Conservation (phyloP, 371 early-diverging fungal genomes). For the Rhizopus sp. region DNA sequence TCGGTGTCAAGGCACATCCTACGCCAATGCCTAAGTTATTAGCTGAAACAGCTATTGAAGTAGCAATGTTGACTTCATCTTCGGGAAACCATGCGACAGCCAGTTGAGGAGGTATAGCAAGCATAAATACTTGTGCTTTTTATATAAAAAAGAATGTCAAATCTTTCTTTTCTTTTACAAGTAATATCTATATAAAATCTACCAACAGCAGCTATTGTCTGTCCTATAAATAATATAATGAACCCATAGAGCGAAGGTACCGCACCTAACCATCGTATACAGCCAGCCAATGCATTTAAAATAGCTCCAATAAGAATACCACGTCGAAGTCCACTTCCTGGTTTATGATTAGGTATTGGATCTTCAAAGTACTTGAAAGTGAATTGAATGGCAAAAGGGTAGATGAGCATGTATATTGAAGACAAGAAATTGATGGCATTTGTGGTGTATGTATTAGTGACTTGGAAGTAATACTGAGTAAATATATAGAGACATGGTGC, state of each 20-base stretch:
- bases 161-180: neutral
- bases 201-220: slow-evolving; percentile 54
- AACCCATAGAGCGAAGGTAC: slow-evolving; percentile 38
- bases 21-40: slow-evolving; percentile 55
- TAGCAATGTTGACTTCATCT: slow-evolving; percentile 46
- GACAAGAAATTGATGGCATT: slow-evolving; percentile 54
- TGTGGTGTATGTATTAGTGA: slow-evolving; percentile 22
- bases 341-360: neutral
- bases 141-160: neutral
- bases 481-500: slow-evolving; percentile 57
- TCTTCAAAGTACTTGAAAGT: slow-evolving; percentile 51
- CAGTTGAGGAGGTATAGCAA: slow-evolving; percentile 53
- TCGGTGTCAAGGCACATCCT: slow-evolving; percentile 53
- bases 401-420: slow-evolving; percentile 49
- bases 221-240: slow-evolving; percentile 41
- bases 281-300: slow-evolving; percentile 43
- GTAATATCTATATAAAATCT: slow-evolving; percentile 1
- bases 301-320: slow-evolving; percentile 51
- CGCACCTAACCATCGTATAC: slow-evolving; percentile 48
- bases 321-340: slow-evolving; percentile 43
- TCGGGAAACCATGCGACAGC: slow-evolving; percentile 57
- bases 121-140: slow-evolving; percentile 52
- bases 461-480: slow-evolving; percentile 44
- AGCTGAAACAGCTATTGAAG: slow-evolving; percentile 52
- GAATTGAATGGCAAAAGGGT: slow-evolving; percentile 51